Percentiles rank a stretch among this genome's conserved stretches.
Evolutionary conservation across 2,329 filamentous ascomycete species (phyloP).

Genomic region (Thelonectria olida): DNA sequence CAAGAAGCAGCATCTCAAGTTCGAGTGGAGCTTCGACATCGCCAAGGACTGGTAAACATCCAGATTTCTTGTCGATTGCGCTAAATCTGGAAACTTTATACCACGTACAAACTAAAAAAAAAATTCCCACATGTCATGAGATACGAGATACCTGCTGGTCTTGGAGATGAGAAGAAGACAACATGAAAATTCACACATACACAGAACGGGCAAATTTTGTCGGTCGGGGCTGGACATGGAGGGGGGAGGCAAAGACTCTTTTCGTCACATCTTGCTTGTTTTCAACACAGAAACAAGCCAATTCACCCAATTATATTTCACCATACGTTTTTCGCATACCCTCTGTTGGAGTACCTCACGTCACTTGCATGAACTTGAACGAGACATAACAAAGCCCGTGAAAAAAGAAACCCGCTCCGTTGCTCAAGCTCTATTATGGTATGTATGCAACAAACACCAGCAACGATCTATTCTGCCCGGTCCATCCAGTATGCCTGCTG

Average conservation of each 20-base stretch:
- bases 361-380: slow-evolving; percentile 14
- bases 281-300: slow-evolving; percentile 14
- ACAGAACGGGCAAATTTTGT: slow-evolving; percentile 12
- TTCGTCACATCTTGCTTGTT: slow-evolving; percentile 31
- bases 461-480: slow-evolving; percentile 21
- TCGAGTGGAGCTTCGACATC: slow-evolving; percentile 97
- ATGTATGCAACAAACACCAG: slow-evolving; percentile 33
- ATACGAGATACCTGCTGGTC: slow-evolving; percentile 41
- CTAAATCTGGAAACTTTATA: neutral
- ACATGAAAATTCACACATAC: slow-evolving; percentile 28
- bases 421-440: slow-evolving; percentile 38
- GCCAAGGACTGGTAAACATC: slow-evolving; percentile 84
- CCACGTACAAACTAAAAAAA: slow-evolving; percentile 23
- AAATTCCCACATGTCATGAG: slow-evolving; percentile 36
- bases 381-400: slow-evolving; percentile 14
- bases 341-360: slow-evolving; percentile 22
- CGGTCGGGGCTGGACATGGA: slow-evolving; percentile 19
- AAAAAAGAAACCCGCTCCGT: slow-evolving; percentile 26
- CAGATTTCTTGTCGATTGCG: slow-evolving; percentile 1
- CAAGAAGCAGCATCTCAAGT: slow-evolving; percentile 86
- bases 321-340: slow-evolving; percentile 21
- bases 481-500: slow-evolving; percentile 25
- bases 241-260: slow-evolving; percentile 29
- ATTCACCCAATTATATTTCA: neutral
- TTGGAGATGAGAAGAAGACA: slow-evolving; percentile 22